Evolutionary conservation across 805 yeast species (phyloP).

Genomic region (Cyberlindnera bimundalis): DNA sequence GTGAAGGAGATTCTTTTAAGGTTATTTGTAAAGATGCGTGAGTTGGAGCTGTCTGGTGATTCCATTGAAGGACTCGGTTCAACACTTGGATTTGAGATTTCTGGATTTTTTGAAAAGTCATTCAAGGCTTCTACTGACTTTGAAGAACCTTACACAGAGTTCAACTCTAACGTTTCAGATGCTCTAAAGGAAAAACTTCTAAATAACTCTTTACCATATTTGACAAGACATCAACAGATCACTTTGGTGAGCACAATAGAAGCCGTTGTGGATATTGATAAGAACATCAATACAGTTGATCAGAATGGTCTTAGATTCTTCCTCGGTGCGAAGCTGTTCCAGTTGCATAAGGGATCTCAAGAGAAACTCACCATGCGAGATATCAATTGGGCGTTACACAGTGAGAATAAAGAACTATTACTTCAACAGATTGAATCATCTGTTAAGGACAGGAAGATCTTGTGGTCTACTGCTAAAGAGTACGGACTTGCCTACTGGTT

Average conservation of each 20-base stretch:
- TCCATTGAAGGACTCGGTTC: slow-evolving; percentile 26
- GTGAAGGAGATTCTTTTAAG: slow-evolving; percentile 55
- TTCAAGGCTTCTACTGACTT: slow-evolving; percentile 8
- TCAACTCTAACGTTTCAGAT: slow-evolving; percentile 41
- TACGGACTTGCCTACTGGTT: slow-evolving; percentile 76
- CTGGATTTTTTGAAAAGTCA: slow-evolving; percentile 26
- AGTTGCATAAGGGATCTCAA: slow-evolving; percentile 49
- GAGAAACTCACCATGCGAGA: slow-evolving; percentile 69
- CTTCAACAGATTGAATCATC: slow-evolving; percentile 45
- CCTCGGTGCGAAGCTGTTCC: slow-evolving; percentile 66
- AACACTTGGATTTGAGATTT: slow-evolving; percentile 28
- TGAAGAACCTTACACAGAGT: slow-evolving; percentile 39
- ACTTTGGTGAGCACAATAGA: slow-evolving; percentile 70
- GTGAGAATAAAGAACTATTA: slow-evolving; percentile 70
- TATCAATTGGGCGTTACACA: slow-evolving; percentile 82
- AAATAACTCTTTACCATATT: slow-evolving; percentile 65
- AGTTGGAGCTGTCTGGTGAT: slow-evolving; percentile 41
- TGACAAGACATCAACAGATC: slow-evolving; percentile 89
- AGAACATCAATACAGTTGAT: slow-evolving; percentile 33
- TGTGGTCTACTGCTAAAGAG: slow-evolving; percentile 59
- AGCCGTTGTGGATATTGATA: slow-evolving; percentile 54
- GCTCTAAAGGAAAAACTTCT: slow-evolving; percentile 57
- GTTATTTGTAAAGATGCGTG: slow-evolving; percentile 52
- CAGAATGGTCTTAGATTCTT: slow-evolving; percentile 67
- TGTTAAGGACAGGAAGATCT: slow-evolving; percentile 37